Evolutionary conservation across 2,329 filamentous ascomycete genomes (phyloP).

Genomic region (Hirsutella minnesotensis): DNA sequence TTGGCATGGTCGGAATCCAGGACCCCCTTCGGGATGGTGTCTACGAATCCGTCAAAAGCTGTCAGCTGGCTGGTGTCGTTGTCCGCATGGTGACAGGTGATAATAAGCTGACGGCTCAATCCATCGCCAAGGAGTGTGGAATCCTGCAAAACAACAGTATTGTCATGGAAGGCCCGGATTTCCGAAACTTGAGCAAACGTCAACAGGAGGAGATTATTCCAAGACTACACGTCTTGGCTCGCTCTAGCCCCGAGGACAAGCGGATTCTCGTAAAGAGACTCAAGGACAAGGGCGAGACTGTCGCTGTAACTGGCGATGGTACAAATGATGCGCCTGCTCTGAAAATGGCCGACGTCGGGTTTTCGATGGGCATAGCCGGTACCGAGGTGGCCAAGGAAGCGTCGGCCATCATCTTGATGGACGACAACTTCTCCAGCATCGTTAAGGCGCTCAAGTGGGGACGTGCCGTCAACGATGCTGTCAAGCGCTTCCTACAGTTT

Average conservation of each 20-base stretch:
- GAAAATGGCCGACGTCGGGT: slow-evolving; percentile 71
- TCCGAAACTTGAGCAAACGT: slow-evolving; percentile 56
- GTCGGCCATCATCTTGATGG: slow-evolving; percentile 77
- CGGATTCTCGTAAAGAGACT: slow-evolving; percentile 59
- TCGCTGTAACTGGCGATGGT: slow-evolving; percentile 73
- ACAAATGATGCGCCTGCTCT: slow-evolving; percentile 76
- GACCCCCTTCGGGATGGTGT: slow-evolving; percentile 68
- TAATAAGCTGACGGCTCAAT: slow-evolving; percentile 67
- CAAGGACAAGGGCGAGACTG: slow-evolving; percentile 63
- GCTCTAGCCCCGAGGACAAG: slow-evolving; percentile 69
- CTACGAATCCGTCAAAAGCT: slow-evolving; percentile 58
- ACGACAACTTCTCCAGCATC: slow-evolving; percentile 80
- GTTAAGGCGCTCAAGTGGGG: slow-evolving; percentile 77
- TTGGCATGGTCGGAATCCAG: slow-evolving; percentile 68
- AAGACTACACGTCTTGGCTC: slow-evolving; percentile 56
- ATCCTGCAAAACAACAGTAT: slow-evolving; percentile 57
- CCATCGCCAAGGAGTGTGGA: slow-evolving; percentile 68
- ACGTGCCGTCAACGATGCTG: slow-evolving; percentile 63
- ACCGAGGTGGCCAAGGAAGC: slow-evolving; percentile 80
- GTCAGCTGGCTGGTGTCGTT: slow-evolving; percentile 64
- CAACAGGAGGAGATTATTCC: slow-evolving; percentile 59
- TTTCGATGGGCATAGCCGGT: slow-evolving; percentile 76
- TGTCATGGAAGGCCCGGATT: slow-evolving; percentile 68
- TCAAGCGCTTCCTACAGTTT: slow-evolving; percentile 66
- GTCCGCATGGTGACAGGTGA: slow-evolving; percentile 82